Conservation (phyloP, 148 eudicot genomes). For the Camellia granthamiana region DNA sequence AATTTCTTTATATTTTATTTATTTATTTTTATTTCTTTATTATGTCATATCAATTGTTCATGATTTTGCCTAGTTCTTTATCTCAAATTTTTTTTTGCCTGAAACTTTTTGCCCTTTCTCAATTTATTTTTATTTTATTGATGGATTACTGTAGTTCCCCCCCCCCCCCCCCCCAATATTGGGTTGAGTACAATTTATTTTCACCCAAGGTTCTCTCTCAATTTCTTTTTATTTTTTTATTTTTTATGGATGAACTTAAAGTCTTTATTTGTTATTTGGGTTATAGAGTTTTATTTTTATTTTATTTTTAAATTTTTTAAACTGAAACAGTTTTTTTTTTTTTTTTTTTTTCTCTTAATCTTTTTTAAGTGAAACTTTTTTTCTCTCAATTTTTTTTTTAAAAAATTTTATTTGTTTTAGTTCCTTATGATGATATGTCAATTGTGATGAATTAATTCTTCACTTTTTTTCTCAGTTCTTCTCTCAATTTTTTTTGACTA, state of each 20-base stretch:
- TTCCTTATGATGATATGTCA: not conserved
- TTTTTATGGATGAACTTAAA: too few relatives aligned
- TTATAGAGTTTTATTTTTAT: too few relatives aligned
- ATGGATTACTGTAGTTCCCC: not conserved
- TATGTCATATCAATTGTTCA: too few relatives aligned
- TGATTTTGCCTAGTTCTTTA: not conserved
- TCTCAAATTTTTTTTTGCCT: too few relatives aligned
- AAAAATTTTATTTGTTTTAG: not conserved
- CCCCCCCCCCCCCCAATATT: not conserved
- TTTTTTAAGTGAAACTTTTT: too few relatives aligned
- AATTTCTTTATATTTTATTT: too few relatives aligned
- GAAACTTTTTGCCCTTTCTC: not conserved
- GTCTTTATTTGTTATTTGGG: too few relatives aligned
- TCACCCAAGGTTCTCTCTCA: not conserved
- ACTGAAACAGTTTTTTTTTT: too few relatives aligned
- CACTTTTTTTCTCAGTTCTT: too few relatives aligned
- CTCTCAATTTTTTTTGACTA: too few relatives aligned
- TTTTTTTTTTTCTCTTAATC: not conserved
- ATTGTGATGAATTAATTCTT: not conserved
- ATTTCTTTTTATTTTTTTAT: too few relatives aligned
- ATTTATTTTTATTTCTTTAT: not conserved
- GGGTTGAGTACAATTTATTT: not conserved
- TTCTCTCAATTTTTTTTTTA: not conserved
- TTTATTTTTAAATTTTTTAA: too few relatives aligned
- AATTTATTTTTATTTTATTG: not conserved